These are phyloP conservation scores for Aeminium ludgeri DNA, from an alignment of 495 filamentous ascomycete genomes.

Conservation along the genomic window DNA sequence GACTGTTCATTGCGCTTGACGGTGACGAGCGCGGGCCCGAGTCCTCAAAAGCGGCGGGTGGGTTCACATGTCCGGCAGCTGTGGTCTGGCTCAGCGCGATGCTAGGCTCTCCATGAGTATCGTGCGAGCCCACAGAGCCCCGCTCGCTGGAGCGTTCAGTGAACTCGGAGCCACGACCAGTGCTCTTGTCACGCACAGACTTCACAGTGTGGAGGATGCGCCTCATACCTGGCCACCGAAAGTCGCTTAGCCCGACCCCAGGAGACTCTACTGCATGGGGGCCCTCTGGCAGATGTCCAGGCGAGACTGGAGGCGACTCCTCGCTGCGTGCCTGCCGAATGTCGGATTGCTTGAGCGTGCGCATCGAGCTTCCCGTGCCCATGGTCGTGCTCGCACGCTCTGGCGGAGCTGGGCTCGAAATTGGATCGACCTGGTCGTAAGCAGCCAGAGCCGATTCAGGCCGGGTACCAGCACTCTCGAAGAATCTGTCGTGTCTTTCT, in stretches of 20 bases:
- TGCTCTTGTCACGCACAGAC: conserved; percentile 24
- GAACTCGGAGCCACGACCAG: conserved; percentile 26
- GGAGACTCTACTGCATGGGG: conserved; percentile 34
- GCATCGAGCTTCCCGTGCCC: conserved; percentile 45
- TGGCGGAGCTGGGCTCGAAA: conserved; percentile 10
- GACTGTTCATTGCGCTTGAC: conserved; percentile 10
- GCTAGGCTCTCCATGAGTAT: conserved; percentile 24
- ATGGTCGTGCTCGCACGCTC: conserved; percentile 39
- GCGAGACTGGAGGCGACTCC: conserved; percentile 22
- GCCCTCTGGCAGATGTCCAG: conserved; percentile 26
- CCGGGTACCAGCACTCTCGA: conserved; percentile 10
- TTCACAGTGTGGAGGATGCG: conserved; percentile 30
- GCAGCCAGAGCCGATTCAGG: conserved; percentile 6
- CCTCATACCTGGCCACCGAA: conserved; percentile 30
- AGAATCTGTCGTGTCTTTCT: conserved; percentile 26
- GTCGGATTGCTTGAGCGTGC: conserved; percentile 30
- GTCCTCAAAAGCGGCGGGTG: conserved; percentile 20
- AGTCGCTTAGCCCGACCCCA: conserved; percentile 2
- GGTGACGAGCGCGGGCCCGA: conserved; percentile 3
- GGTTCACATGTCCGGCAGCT: conserved; percentile 24
- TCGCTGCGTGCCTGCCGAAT: conserved; percentile 9
- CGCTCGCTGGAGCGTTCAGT: conserved; percentile 31
- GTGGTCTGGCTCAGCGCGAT: conserved; percentile 24
- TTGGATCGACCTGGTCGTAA: conserved; percentile 23
- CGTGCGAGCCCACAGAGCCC: conserved; percentile 28